Evolutionary conservation across 2,329 filamentous ascomycete species (phyloP).

Genomic region (Gnomoniopsis smithogilvyi): DNA sequence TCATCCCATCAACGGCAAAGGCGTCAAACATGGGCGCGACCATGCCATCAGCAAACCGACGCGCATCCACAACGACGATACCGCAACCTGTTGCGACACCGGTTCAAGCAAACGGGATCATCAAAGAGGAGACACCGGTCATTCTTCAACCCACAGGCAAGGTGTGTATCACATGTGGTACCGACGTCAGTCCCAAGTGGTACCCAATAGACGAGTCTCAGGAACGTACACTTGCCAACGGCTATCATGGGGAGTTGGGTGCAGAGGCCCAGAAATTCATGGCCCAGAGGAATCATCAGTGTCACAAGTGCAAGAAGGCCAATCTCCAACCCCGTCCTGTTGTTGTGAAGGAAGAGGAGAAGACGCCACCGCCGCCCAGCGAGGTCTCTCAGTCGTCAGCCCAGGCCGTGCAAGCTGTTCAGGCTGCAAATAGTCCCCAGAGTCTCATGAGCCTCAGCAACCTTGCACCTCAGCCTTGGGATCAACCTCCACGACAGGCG

Average conservation of each 20-base stretch:
- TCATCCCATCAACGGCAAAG: constrained; percentile 65
- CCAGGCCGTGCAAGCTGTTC: constrained; percentile 24
- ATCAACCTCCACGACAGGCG: constrained; percentile 9
- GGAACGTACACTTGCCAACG: constrained; percentile 51
- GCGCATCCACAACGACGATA: constrained; percentile 51
- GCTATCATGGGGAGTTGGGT: constrained; percentile 46
- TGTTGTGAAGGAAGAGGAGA: constrained; percentile 23
- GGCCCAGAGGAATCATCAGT: constrained; percentile 63
- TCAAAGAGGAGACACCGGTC: constrained; percentile 24
- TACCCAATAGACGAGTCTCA: constrained; percentile 56
- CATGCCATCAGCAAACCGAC: constrained; percentile 44
- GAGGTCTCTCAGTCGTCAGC: constrained; percentile 26
- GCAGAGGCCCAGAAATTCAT: constrained; percentile 58
- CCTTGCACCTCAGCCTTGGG: constrained; percentile 18
- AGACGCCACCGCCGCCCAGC: constrained; percentile 24
- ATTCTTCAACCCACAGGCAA: constrained; percentile 43
- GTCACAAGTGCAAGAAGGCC: constrained; percentile 68
- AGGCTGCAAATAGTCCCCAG: constrained; percentile 13
- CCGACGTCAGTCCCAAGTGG: constrained; percentile 74
- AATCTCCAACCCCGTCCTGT: constrained; percentile 41
- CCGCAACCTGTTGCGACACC: constrained; percentile 23
- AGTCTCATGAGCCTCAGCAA: constrained; percentile 16
- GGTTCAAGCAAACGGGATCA: constrained; percentile 25
- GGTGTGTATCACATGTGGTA: constrained; percentile 61
- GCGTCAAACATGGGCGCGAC: constrained; percentile 31